Percentiles rank a stretch among this genome's conserved stretches.
phyloP scores from a whole-genome alignment of 192 early-diverging fungal genomes.

The Coemansia sp. region DNA sequence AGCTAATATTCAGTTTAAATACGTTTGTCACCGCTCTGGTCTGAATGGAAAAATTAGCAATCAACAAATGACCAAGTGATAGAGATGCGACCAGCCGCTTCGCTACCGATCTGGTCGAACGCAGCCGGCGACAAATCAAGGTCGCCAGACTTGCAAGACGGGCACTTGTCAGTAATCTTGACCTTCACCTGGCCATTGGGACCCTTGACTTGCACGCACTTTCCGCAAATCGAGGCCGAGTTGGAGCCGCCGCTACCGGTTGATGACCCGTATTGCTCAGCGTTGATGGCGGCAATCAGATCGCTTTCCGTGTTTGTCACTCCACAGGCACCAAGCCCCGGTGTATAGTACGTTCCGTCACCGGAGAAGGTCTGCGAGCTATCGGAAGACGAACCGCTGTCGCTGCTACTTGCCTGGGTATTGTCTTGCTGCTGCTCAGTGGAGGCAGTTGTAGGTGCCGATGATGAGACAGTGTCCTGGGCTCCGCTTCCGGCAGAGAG shows the following conservation, averaged over 20 bases:
- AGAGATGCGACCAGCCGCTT: constrained; percentile 48
- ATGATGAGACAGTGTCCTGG: not conserved
- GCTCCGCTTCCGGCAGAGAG: too few relatives aligned
- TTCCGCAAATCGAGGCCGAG: constrained; percentile 53
- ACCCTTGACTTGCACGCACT: constrained; percentile 51
- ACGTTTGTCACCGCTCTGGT: too few relatives aligned
- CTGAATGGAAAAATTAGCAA: constrained; percentile 22
- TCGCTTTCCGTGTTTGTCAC: constrained; percentile 46
- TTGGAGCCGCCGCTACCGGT: constrained; percentile 53
- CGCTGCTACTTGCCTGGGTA: constrained; percentile 7
- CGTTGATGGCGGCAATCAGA: constrained; percentile 59
- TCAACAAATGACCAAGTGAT: constrained; percentile 57
- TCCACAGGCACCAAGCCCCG: constrained; percentile 62
- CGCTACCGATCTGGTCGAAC: constrained; percentile 57
- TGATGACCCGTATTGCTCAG: constrained; percentile 53
- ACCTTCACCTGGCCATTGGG: constrained; percentile 54
- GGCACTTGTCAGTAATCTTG: constrained; percentile 58
- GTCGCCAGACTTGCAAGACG: constrained; percentile 51
- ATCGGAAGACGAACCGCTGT: constrained; percentile 9
- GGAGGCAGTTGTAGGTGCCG: constrained; percentile 2
- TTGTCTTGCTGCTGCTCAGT: constrained; percentile 1
- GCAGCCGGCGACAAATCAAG: constrained; percentile 58
- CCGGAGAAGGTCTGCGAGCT: constrained; percentile 42
- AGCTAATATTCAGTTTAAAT: too few relatives aligned
- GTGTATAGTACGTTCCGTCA: constrained; percentile 59